These are phyloP conservation scores for Singerocomus inundabilis DNA, from an alignment of 1,284 basidiomycete species.

Conservation along the genomic window DNA sequence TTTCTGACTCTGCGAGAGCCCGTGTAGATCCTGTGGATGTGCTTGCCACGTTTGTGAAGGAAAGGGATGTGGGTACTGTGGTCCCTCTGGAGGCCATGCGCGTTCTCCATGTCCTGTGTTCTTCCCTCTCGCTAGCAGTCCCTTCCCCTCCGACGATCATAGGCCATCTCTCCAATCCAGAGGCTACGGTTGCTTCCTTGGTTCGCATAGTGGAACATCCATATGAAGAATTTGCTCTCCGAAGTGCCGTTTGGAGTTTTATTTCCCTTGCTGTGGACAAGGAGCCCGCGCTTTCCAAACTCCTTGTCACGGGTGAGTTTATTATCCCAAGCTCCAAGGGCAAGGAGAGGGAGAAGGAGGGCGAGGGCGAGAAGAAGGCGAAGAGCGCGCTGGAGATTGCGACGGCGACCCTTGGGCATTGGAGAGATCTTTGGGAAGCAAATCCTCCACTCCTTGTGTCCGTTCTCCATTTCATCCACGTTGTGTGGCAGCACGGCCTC, in stretches of 20 bases:
- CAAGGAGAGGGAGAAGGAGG: constrained; percentile 32
- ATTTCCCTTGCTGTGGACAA: constrained; percentile 80
- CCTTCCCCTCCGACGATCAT: constrained; percentile 66
- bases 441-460: constrained; percentile 78
- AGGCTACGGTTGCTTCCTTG: constrained; percentile 58
- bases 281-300: constrained; percentile 83
- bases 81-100: constrained; percentile 65
- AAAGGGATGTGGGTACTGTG: constrained; percentile 53
- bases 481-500: constrained; percentile 80
- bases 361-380: constrained; percentile 36
- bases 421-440: constrained; percentile 71
- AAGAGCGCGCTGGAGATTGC: constrained; percentile 64
- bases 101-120: constrained; percentile 65
- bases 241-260: constrained; percentile 81
- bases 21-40: constrained; percentile 71
- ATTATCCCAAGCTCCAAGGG: constrained; percentile 47
- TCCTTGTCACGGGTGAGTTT: constrained; percentile 77
- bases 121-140: constrained; percentile 58
- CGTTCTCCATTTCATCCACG: constrained; percentile 75
- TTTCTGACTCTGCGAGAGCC: constrained; percentile 45
- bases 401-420: constrained; percentile 59
- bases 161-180: constrained; percentile 70
- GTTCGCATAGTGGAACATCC: constrained; percentile 69
- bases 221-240: constrained; percentile 65
- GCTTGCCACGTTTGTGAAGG: constrained; percentile 61